phyloP scores from a whole-genome alignment of 2,329 filamentous ascomycete species.

The Emergomyces africanus region DNA sequence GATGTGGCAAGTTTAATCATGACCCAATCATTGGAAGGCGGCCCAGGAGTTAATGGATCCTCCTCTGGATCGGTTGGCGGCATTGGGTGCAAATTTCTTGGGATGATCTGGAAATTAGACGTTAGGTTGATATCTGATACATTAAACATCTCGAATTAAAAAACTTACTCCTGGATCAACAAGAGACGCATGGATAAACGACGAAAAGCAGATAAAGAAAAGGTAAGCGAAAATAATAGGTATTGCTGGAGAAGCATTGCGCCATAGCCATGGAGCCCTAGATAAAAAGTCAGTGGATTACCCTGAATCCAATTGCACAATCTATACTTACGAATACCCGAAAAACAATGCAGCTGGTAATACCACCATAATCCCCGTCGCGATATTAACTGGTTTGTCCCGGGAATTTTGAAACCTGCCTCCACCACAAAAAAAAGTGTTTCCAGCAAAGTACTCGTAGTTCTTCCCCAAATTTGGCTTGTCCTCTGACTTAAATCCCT shows the following conservation, averaged over 20 bases:
- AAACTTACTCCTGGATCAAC: conserved; percentile 77
- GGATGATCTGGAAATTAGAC: conserved; percentile 57
- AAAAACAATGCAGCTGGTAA: conserved; percentile 75
- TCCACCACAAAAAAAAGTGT: conserved; percentile 77
- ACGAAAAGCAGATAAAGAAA: conserved; percentile 82
- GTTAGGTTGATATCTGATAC: background rate
- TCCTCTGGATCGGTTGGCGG: conserved; percentile 62
- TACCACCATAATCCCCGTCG: conserved; percentile 68
- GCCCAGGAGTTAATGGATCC: conserved; percentile 69
- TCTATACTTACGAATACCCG: conserved; percentile 52
- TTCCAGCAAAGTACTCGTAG: conserved; percentile 86
- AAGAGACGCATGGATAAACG: conserved; percentile 83
- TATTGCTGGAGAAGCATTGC: conserved; percentile 73
- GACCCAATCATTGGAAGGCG: conserved; percentile 85
- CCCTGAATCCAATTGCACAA: background rate
- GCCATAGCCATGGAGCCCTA: conserved; percentile 70
- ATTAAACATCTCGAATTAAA: background rate
- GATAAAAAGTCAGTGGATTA: conserved; percentile 8
- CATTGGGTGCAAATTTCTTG: conserved; percentile 80
- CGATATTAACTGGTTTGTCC: conserved; percentile 77
- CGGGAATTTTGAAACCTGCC: conserved; percentile 80
- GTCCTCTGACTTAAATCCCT: conserved; percentile 21
- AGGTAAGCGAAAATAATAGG: conserved; percentile 84
- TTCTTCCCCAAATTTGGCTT: conserved; percentile 51
- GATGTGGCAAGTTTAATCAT: conserved; percentile 71